phyloP scores from a whole-genome alignment of 768 basidiomycete species.

The Suillus bovinus region DNA sequence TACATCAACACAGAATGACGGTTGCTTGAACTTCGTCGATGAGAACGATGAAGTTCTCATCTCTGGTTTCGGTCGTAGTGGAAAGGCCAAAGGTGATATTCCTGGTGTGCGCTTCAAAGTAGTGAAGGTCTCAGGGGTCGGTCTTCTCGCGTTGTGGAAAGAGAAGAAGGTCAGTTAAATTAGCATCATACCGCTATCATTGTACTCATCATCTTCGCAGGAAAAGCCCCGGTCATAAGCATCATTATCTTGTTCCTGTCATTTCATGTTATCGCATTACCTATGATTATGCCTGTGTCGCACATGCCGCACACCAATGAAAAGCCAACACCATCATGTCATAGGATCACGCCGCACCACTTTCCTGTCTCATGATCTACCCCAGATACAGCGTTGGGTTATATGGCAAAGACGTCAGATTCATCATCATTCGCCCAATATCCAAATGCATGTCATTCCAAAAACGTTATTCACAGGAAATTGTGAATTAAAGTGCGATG shows the following conservation, averaged over 20 bases:
- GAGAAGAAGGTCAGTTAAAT: slow-evolving; percentile 86
- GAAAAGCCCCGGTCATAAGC: slow-evolving; percentile 72
- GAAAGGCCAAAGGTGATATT: slow-evolving; percentile 99
- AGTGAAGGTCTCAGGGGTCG: slow-evolving; percentile 99
- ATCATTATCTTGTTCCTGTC: slow-evolving; percentile 6
- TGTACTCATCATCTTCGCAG: slow-evolving; percentile 34
- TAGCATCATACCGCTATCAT: not conserved
- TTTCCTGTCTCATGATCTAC: not conserved
- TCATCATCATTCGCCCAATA: not conserved
- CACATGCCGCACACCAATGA: slow-evolving; percentile 22
- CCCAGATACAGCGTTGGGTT: not conserved
- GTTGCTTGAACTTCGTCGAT: slow-evolving; percentile 97
- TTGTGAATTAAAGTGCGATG: slow-evolving; percentile 2
- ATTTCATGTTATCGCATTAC: slow-evolving; percentile 14
- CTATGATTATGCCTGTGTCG: slow-evolving; percentile 32
- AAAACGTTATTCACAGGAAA: not conserved
- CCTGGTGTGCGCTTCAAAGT: slow-evolving; percentile 99
- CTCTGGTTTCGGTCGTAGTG: slow-evolving; percentile 99
- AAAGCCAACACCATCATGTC: slow-evolving; percentile 9
- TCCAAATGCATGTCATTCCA: slow-evolving; percentile 3
- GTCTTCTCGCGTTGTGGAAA: slow-evolving; percentile 97
- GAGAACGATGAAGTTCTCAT: slow-evolving; percentile 99
- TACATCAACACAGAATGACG: slow-evolving; percentile 68
- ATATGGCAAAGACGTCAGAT: not conserved
- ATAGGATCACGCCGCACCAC: not conserved